Evolutionary conservation across 2,329 filamentous ascomycete species (phyloP).

Genomic region (Pyrenophora seminiperda): DNA sequence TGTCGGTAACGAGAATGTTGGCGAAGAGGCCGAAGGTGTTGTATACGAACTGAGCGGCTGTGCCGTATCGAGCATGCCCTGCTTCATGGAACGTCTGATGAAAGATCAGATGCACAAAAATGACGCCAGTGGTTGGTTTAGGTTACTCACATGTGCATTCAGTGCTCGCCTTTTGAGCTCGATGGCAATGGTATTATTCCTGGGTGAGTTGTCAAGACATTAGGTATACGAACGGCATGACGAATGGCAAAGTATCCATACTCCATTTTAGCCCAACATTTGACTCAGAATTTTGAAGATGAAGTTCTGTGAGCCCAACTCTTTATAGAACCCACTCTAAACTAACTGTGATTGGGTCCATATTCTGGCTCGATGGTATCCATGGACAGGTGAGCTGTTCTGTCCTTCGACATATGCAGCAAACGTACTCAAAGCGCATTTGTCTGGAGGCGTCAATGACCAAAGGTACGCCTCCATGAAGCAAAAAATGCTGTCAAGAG

Average conservation of each 20-base stretch:
- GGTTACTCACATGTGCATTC: constrained; percentile 33
- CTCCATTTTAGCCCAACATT: constrained; percentile 1
- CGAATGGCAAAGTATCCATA: constrained; percentile 27
- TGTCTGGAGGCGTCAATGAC: constrained; percentile 21
- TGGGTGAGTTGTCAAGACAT: constrained; percentile 6
- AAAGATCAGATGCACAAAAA: neutral
- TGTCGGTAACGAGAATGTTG: constrained; percentile 83
- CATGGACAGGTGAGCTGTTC: too few species aligned
- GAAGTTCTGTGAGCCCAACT: neutral
- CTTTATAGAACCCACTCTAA: constrained; percentile 3
- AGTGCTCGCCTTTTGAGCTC: constrained; percentile 43
- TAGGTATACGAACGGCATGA: constrained; percentile 1
- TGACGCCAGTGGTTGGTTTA: fast-evolving
- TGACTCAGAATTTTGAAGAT: too few species aligned
- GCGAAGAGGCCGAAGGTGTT: constrained; percentile 82
- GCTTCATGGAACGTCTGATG: constrained; percentile 81
- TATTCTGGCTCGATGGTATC: too few species aligned
- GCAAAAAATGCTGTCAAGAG: constrained; percentile 5
- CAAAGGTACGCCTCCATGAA: constrained; percentile 25
- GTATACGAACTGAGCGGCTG: constrained; percentile 74
- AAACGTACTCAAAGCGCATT: neutral
- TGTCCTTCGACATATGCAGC: constrained; percentile 7
- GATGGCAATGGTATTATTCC: constrained; percentile 32
- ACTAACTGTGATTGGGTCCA: too few species aligned
- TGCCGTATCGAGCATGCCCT: constrained; percentile 81